A percentile compares a stretch with the other conserved stretches of the same genome.
phyloP scores from a whole-genome alignment of 805 yeast genomes.

The Spathaspora gorwiae region DNA sequence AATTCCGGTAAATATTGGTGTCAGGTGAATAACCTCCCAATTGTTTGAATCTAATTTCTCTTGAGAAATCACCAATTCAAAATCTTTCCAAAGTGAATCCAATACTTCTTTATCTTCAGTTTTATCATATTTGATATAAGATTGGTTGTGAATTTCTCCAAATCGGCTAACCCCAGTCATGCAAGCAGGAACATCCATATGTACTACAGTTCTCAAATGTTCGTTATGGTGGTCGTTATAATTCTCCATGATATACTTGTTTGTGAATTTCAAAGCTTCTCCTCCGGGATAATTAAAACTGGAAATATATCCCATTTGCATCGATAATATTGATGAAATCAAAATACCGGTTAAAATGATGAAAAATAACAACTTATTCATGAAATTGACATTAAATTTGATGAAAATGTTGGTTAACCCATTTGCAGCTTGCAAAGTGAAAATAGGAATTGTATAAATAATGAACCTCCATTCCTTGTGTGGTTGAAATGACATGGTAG shows the following conservation, averaged over 20 bases:
- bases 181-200: conserved; percentile 75
- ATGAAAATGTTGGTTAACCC: conserved; percentile 41
- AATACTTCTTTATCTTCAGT: conserved; percentile 52
- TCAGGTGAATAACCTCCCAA: conserved; percentile 20
- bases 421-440: conserved; percentile 60
- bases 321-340: conserved; percentile 34
- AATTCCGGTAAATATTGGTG: conserved; percentile 18
- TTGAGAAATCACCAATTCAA: conserved; percentile 25
- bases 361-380: conserved; percentile 24
- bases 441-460: conserved; percentile 65
- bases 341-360: conserved; percentile 22
- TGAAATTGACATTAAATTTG: conserved; percentile 14
- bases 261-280: conserved; percentile 54
- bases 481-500: conserved; percentile 70
- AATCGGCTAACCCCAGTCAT: conserved; percentile 85
- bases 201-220: conserved; percentile 53
- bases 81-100: conserved; percentile 21
- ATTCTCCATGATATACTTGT: conserved; percentile 32
- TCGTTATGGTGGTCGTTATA: conserved; percentile 8
- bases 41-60: conserved; percentile 17
- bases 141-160: conserved; percentile 48
- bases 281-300: conserved; percentile 89
- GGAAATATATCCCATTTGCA: conserved; percentile 57
- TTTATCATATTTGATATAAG: conserved; percentile 57
- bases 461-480: conserved; percentile 96